Evolutionary conservation across 1,284 basidiomycete genomes (phyloP).

Genomic region (Boletellus deceptivus): DNA sequence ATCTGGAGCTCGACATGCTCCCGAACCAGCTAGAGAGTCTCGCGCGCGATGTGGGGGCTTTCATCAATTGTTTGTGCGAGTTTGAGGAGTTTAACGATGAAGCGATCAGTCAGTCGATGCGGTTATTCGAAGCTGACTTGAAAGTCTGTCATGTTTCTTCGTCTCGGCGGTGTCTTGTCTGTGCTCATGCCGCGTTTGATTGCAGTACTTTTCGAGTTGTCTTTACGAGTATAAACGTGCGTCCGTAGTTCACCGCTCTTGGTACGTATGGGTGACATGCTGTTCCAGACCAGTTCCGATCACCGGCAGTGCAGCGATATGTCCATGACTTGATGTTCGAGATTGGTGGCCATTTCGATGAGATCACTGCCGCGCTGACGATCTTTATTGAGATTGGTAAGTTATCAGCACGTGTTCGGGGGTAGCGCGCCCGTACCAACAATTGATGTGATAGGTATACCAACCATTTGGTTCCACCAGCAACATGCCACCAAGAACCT

Average conservation of each 20-base stretch:
- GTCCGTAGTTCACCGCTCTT: slow-evolving; percentile 19
- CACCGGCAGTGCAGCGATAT: slow-evolving; percentile 52
- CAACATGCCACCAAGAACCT: slow-evolving; percentile 51
- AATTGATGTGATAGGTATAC: slow-evolving; percentile 49
- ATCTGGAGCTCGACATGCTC: slow-evolving; percentile 30
- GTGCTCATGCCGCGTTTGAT: not conserved
- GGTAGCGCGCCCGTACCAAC: slow-evolving; percentile 3
- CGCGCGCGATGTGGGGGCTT: slow-evolving; percentile 47
- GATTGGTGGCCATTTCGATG: slow-evolving; percentile 53
- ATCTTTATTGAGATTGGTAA: slow-evolving; percentile 55
- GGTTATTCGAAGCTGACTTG: slow-evolving; percentile 48
- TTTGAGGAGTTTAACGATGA: slow-evolving; percentile 59
- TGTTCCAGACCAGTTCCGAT: slow-evolving; percentile 42
- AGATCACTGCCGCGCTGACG: slow-evolving; percentile 45
- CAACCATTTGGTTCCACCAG: slow-evolving; percentile 58
- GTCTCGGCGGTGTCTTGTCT: not conserved
- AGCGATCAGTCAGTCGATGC: slow-evolving; percentile 49
- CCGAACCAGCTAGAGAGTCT: slow-evolving; percentile 42
- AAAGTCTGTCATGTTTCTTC: slow-evolving; percentile 32
- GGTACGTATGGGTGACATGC: not conserved
- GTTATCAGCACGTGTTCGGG: slow-evolving; percentile 10
- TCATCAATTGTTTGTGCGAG: slow-evolving; percentile 50
- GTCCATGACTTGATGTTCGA: slow-evolving; percentile 52
- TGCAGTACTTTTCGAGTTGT: slow-evolving; percentile 32
- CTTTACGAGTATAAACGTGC: slow-evolving; percentile 26